phyloP scores from a whole-genome alignment of 257 asterid genomes.

The Nicotiana sylvestris region DNA sequence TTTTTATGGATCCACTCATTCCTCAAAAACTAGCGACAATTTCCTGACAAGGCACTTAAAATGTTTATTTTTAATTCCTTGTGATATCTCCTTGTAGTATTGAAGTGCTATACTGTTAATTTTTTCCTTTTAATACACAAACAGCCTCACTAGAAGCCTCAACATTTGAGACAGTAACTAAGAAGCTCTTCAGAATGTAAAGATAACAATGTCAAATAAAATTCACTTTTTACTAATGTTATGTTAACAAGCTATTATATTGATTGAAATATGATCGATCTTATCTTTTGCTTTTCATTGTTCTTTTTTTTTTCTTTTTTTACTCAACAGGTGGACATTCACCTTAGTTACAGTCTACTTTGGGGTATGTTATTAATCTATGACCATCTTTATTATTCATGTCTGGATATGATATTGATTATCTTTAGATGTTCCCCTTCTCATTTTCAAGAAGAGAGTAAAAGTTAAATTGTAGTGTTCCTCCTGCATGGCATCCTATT shows the following conservation, averaged over 20 bases:
- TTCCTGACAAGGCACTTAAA: not conserved
- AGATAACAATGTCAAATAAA: not conserved
- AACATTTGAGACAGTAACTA: not conserved
- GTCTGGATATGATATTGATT: not conserved
- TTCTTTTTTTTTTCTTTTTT: slow-evolving; percentile 13
- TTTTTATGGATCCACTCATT: not conserved
- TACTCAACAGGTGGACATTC: slow-evolving; percentile 82
- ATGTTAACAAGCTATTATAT: not conserved
- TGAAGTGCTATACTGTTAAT: not conserved
- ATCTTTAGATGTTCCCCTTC: no score
- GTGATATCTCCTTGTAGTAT: not conserved
- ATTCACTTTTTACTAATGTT: not conserved
- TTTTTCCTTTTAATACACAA: not conserved
- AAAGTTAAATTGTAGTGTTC: no score
- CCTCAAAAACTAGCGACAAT: not conserved
- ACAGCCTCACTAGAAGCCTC: not conserved
- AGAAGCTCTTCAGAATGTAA: not conserved
- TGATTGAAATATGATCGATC: not conserved
- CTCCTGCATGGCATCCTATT: not conserved
- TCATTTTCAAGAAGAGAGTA: no score
- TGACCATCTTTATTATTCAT: slow-evolving; percentile 13
- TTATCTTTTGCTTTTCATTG: not conserved
- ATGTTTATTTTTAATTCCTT: not conserved
- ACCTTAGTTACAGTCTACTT: slow-evolving; percentile 68
- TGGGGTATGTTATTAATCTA: slow-evolving; percentile 58